Evolutionary conservation across 306 rosid genomes (phyloP).

Genomic region (Malus sieversii): DNA sequence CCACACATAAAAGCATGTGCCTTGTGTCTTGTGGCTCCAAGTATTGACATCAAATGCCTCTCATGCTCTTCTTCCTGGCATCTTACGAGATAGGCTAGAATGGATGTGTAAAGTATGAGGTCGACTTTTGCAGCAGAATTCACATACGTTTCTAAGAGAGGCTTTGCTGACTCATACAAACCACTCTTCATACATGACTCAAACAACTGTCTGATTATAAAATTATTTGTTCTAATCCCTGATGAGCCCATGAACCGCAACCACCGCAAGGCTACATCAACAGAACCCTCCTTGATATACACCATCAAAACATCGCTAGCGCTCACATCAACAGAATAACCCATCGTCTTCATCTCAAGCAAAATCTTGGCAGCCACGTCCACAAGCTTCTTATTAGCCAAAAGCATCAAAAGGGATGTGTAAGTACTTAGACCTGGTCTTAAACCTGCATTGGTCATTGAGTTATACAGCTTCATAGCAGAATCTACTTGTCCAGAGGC

Average conservation of each 20-base stretch:
- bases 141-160: conserved; percentile 81
- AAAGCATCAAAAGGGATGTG: conserved; percentile 61
- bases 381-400: conserved; percentile 79
- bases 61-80: conserved; percentile 83
- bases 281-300: conserved; percentile 87
- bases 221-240: conserved; percentile 80
- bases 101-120: conserved; percentile 88
- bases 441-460: conserved; percentile 85
- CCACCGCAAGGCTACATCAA: conserved; percentile 90
- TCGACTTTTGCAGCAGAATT: conserved; percentile 85
- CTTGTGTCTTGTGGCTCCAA: conserved; percentile 67
- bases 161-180: conserved; percentile 76
- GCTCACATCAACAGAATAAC: conserved; percentile 82
- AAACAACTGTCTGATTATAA: conserved; percentile 80
- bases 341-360: conserved; percentile 93
- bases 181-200: conserved; percentile 91
- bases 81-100: conserved; percentile 83
- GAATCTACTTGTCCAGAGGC: conserved; percentile 83
- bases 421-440: conserved; percentile 83
- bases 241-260: conserved; percentile 90
- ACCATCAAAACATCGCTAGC: conserved; percentile 94
- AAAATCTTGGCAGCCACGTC: conserved; percentile 75
- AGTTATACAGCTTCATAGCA: conserved; percentile 84
- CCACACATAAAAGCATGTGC: conserved; percentile 92
- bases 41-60: conserved; percentile 90